Evolutionary conservation across 495 filamentous ascomycete species (phyloP), one percentile per base, ranked within the genome.

Genomic region (Bryoglossum gracile): DNA sequence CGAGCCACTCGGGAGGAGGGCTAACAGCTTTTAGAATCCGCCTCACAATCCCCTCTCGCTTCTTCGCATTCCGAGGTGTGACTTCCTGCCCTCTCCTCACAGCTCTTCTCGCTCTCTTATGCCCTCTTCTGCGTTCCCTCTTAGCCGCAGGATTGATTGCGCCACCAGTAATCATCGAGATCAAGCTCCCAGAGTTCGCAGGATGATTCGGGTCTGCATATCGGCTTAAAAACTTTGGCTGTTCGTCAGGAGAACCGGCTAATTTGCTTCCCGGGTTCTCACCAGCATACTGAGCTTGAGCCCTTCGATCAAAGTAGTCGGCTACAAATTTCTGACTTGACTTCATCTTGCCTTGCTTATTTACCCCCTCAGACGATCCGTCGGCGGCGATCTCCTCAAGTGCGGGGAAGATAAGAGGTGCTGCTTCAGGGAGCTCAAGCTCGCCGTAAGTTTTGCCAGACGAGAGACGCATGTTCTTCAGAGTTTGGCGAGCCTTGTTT

Each of bases 201-300:
- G 76, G 68, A 45, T 80, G 73, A 30, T 66, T 73, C 6, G 78
- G 76, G 49, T 82, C 74, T 4, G 70, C 69, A 53, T 75, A 77
- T 26, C 72, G 40, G 36, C 58, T 28, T 46, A 48, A 3, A 53
- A 54, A 49, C 57, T 66, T 13, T 55, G 50, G 21, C 66, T 62
- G 51, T 71, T 63, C 42, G 67, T 48, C 19, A n/a, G n/a, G 5
- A 23, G 2, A 25, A n/a, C 5, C 26, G 5, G 37, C 13, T 11
- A 40, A 24, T 8, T 46, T 60, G 32, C 45, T 53, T 8, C 53
- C 46, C 4, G 51, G 55, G 33, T 50, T 54, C 24, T 57, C 45
- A 35, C 60, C 65, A 22, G 67, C 73, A 47, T 74, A 81, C 47
- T 66, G 52, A 0, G 72, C 73, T 35, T 70, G 72, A 4, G 71